Evolutionary conservation across 257 asterid species (phyloP).

Genomic region (Handroanthus guayacan): DNA sequence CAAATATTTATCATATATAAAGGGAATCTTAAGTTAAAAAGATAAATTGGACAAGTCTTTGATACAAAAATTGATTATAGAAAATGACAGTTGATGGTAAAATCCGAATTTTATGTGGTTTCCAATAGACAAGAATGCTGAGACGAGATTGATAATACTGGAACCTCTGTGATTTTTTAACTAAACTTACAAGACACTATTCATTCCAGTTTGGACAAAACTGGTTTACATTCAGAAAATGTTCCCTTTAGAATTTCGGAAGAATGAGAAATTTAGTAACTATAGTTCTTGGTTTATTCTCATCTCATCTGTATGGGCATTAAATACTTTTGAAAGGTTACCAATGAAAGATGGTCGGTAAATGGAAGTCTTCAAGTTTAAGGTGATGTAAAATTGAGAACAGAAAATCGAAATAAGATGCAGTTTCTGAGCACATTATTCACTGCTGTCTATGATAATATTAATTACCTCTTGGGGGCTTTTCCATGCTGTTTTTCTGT

Average conservation of each 20-base stretch:
- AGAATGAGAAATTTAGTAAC: neutral
- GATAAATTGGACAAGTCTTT: slow-evolving; percentile 8
- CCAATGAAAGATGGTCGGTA: slow-evolving; percentile 5
- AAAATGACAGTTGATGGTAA: slow-evolving; percentile 24
- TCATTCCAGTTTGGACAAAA: slow-evolving; percentile 4
- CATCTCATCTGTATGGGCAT: slow-evolving; percentile 9
- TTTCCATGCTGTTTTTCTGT: slow-evolving; percentile 21
- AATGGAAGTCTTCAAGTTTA: neutral
- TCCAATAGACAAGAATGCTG: slow-evolving; percentile 18
- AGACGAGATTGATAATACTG: slow-evolving; percentile 23
- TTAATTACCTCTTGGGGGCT: slow-evolving; percentile 20
- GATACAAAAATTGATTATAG: slow-evolving; percentile 13
- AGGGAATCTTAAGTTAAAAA: slow-evolving; percentile 13
- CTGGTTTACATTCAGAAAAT: slow-evolving; percentile 10
- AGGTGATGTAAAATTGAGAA: slow-evolving; percentile 8
- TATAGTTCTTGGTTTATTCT: neutral
- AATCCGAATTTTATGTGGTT: neutral
- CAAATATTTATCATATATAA: slow-evolving; percentile 12
- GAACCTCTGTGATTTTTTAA: neutral
- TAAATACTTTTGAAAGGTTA: slow-evolving; percentile 19
- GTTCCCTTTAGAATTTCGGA: neutral
- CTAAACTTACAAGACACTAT: neutral
- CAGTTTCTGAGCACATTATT: slow-evolving; percentile 8
- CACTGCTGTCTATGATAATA: slow-evolving; percentile 13
- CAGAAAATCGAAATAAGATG: slow-evolving; percentile 5